Evolutionary conservation across 1,284 basidiomycete species (phyloP).

Genomic region (Cystobasidium pallidum): DNA sequence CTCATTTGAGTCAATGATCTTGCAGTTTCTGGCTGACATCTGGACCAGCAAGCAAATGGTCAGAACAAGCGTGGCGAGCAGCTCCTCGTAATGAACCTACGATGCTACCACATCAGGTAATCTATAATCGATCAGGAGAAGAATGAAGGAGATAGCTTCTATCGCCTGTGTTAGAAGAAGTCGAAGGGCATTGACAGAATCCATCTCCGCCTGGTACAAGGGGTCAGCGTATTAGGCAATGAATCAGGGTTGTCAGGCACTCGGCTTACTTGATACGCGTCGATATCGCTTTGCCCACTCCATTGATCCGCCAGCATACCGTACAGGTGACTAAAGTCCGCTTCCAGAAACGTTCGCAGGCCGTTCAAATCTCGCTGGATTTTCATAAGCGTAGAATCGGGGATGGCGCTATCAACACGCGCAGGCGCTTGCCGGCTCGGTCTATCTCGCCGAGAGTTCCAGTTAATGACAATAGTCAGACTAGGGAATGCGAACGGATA

Average conservation of each 20-base stretch:
- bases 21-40: constrained; percentile 72
- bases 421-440: constrained; percentile 32
- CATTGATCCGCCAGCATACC: constrained; percentile 24
- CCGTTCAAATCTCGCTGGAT: constrained; percentile 78
- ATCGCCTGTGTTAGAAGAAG: constrained; percentile 77
- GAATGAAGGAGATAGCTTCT: constrained; percentile 88
- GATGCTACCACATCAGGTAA: constrained; percentile 80
- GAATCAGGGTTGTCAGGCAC: not conserved
- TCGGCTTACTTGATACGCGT: not conserved
- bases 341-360: constrained; percentile 70
- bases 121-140: constrained; percentile 88
- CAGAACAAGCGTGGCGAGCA: constrained; percentile 42
- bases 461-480: not conserved
- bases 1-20: constrained; percentile 70
- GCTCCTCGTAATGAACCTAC: constrained; percentile 62
- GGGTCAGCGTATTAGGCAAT: not conserved
- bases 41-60: constrained; percentile 52
- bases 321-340: constrained; percentile 51
- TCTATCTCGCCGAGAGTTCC: not conserved
- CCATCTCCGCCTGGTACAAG: constrained; percentile 72
- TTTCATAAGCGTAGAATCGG: constrained; percentile 67
- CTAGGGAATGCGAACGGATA: constrained; percentile 29
- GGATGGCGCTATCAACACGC: constrained; percentile 61
- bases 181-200: constrained; percentile 72
- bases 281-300: constrained; percentile 31